A percentile compares a stretch with the other conserved stretches of the same genome.
Conservation (phyloP, 2,329 filamentous ascomycete genomes). For the Xylaria sp. region DNA sequence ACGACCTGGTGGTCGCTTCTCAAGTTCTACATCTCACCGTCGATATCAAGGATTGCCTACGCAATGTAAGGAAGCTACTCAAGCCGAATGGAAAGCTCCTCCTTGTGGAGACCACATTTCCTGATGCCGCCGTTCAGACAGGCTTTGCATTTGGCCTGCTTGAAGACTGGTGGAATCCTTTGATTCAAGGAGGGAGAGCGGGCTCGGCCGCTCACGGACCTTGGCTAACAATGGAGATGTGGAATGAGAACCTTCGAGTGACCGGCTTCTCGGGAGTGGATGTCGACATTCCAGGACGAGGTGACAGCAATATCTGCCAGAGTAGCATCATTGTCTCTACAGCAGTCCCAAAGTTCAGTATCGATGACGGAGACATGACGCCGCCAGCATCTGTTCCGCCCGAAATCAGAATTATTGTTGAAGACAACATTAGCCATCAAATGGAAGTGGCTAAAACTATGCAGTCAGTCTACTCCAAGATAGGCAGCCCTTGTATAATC, state of each 20-base stretch:
- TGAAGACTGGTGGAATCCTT: constrained; percentile 24
- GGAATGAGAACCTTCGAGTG: not conserved
- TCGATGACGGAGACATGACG: too few species aligned
- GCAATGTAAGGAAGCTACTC: constrained; percentile 16
- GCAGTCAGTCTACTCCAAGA: too few species aligned
- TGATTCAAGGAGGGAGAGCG: constrained; percentile 9
- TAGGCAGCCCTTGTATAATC: too few species aligned
- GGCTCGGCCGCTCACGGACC: constrained; percentile 9
- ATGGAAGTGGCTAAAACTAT: too few species aligned
- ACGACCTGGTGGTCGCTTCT: constrained; percentile 28
- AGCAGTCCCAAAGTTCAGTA: too few species aligned
- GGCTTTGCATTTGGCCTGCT: constrained; percentile 27
- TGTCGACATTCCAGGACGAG: constrained; percentile 20
- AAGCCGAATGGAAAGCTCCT: constrained; percentile 22
- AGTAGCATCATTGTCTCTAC: constrained; percentile 29
- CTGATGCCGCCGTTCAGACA: constrained; percentile 7
- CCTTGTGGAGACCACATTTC: constrained; percentile 19
- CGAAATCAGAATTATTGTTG: too few species aligned
- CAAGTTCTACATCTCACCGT: constrained; percentile 27
- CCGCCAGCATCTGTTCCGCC: too few species aligned
- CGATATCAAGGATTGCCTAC: constrained; percentile 2
- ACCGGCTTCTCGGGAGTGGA: constrained; percentile 23
- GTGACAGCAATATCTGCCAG: constrained; percentile 4
- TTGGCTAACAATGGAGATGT: constrained; percentile 11
- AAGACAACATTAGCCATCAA: too few species aligned